phyloP scores from a whole-genome alignment of 257 asterid species.

The Solanum dulcamara region DNA sequence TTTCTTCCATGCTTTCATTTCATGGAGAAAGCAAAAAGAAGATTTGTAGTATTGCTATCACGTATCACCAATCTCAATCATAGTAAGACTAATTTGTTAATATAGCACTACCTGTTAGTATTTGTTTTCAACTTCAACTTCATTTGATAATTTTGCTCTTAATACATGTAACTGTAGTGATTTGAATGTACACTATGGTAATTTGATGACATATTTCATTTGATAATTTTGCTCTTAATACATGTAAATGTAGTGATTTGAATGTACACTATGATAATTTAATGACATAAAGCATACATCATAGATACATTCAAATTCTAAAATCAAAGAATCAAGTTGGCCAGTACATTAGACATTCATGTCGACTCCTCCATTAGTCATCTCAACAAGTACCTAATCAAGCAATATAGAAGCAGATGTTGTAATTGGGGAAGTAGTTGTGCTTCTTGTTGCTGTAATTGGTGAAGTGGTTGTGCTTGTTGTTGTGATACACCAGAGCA shows the following conservation, averaged over 20 bases:
- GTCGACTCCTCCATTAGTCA: not conserved
- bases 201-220: not conserved
- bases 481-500: too few relatives aligned
- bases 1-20: not conserved
- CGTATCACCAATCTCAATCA: not conserved
- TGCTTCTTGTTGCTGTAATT: too few relatives aligned
- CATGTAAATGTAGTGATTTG: not conserved
- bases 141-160: not conserved
- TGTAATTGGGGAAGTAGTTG: too few relatives aligned
- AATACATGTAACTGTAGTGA: not conserved
- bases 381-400: slow-evolving; percentile 20
- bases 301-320: slow-evolving; percentile 1
- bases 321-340: slow-evolving; percentile 17
- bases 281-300: slow-evolving; percentile 2
- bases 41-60: not conserved
- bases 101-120: not conserved
- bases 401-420: not conserved
- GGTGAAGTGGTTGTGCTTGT: too few relatives aligned
- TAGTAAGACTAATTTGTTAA: not conserved
- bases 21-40: not conserved
- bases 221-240: too few relatives aligned
- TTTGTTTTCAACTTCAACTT: not conserved
- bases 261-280: too few relatives aligned
- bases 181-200: not conserved
- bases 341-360: slow-evolving; percentile 25